Conservation (phyloP, 2,329 filamentous ascomycete genomes). For the Phialocephala sp. region DNA sequence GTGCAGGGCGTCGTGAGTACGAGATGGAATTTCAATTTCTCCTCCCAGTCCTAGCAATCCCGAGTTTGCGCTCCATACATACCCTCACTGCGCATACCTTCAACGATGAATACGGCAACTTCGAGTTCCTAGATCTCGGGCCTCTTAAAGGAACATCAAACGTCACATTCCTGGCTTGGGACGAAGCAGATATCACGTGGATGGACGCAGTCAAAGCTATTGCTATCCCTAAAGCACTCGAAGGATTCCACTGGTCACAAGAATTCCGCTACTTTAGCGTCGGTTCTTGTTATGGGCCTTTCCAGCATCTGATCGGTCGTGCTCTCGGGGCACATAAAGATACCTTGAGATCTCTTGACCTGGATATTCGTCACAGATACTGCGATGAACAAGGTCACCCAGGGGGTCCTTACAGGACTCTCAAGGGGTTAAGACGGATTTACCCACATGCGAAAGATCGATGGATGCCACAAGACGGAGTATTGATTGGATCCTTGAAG, state of each 20-base stretch:
- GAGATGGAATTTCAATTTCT: conserved; percentile 19
- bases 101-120: neutral
- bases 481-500: conserved; percentile 25
- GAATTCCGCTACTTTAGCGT: conserved; percentile 4
- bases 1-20: conserved; percentile 22
- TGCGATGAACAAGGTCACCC: conserved; percentile 9
- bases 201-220: conserved; percentile 14
- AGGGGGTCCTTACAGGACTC: conserved; percentile 12
- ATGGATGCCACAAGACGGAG: conserved; percentile 1
- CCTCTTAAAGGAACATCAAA: conserved; percentile 16
- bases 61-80: conserved; percentile 20
- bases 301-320: conserved; percentile 14
- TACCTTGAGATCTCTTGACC: conserved; percentile 17
- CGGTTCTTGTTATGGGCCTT: conserved; percentile 14
- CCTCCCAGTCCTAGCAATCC: conserved; percentile 21
- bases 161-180: conserved; percentile 21
- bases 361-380: conserved; percentile 20
- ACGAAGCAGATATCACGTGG: conserved; percentile 20
- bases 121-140: conserved; percentile 10
- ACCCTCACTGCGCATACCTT: conserved; percentile 17
- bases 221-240: conserved; percentile 18
- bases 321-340: conserved; percentile 19
- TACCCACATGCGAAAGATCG: neutral
- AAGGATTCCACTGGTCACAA: conserved; percentile 21
- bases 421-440: conserved; percentile 4